Evolutionary conservation across 139 green algal species (phyloP), one percentile per base, ranked within the genome.

Genomic region (Ettlia oleoabundans): DNA sequence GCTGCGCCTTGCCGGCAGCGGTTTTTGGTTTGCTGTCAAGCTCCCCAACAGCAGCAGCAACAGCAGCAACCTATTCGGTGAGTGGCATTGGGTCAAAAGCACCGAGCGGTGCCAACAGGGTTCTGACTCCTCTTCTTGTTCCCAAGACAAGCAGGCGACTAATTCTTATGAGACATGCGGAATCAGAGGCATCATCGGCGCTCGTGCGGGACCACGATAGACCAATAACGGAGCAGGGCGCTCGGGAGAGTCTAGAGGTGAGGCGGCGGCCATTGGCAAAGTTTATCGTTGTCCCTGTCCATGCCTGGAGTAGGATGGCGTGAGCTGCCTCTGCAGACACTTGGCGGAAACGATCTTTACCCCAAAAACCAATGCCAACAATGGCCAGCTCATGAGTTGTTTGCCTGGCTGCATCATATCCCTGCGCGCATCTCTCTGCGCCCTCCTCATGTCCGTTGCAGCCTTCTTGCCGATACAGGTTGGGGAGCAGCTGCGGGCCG

Each of bases 91-190:
- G n/a, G 47, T 58, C 47, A 58, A 58, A 58, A 15, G 47, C n/a
- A n/a, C n/a, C n/a, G n/a, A n/a, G n/a, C n/a, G n/a, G n/a, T n/a
- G n/a, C n/a, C n/a, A n/a, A n/a, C n/a, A n/a, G n/a, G n/a, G n/a
- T n/a, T n/a, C n/a, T n/a, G n/a, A n/a, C 15, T 58, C 13, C 72
- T 24, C 32, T 24, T 42, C 7, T 76, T 58, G 0, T 42, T 35
- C 26, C 63, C 63, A 47, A 43, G 42, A n/a, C 47, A 5, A 38
- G 41, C 79, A 91, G 90, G 63, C 84, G 89, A 6, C 77, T 97
- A 0, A 92, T 97, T 10, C 84, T 97, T 26, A 92, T 97, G 86
- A 82, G 94, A 2, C 94, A 97, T 47, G 94, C 94, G 3, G 93
- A 96, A 30, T 94, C 89, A 55, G 87, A 90, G 51, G 80, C 84